A percentile compares a stretch with the other conserved stretches of the same genome.
Evolutionary conservation across 2,329 filamentous ascomycete genomes (phyloP).

Genomic region (Trichophyton equinum): DNA sequence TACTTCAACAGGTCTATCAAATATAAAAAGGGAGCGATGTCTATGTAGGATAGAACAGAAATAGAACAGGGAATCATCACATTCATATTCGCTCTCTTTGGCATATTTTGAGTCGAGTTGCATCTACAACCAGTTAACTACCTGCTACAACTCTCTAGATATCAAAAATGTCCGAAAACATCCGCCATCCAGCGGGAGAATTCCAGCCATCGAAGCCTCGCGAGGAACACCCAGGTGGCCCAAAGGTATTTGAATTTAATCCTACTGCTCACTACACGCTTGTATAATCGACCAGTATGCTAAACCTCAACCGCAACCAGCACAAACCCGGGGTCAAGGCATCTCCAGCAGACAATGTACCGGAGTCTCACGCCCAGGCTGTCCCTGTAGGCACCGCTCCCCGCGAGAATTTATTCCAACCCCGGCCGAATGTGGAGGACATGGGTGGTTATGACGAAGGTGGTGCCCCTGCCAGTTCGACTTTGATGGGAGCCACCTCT

Average conservation of each 20-base stretch:
- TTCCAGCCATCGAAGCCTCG: not conserved
- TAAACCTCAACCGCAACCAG: conserved; percentile 26
- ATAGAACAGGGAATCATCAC: not conserved
- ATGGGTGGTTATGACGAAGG: conserved; percentile 13
- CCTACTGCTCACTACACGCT: too few species aligned
- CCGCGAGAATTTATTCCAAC: conserved; percentile 34
- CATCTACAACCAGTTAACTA: too few species aligned
- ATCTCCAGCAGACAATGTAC: conserved; percentile 42
- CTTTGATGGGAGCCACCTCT: conserved; percentile 41
- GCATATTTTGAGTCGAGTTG: too few species aligned
- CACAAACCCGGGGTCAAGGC: conserved; percentile 52
- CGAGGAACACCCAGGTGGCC: not conserved
- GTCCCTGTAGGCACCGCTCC: conserved; percentile 54
- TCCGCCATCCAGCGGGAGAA: not conserved
- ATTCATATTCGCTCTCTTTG: not conserved
- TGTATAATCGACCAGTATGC: too few species aligned
- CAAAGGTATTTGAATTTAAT: not conserved
- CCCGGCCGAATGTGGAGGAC: conserved; percentile 27
- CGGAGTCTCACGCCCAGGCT: conserved; percentile 52
- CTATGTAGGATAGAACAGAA: not conserved
- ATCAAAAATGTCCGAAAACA: not conserved
- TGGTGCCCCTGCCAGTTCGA: conserved; percentile 27
- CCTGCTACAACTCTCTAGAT: not conserved
- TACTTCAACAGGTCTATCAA: not conserved
- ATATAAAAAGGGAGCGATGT: not conserved